A percentile compares a stretch with the other conserved stretches of the same genome.
phyloP scores from a whole-genome alignment of 441 rosid species.

The Pelargonium cotyledonis region DNA sequence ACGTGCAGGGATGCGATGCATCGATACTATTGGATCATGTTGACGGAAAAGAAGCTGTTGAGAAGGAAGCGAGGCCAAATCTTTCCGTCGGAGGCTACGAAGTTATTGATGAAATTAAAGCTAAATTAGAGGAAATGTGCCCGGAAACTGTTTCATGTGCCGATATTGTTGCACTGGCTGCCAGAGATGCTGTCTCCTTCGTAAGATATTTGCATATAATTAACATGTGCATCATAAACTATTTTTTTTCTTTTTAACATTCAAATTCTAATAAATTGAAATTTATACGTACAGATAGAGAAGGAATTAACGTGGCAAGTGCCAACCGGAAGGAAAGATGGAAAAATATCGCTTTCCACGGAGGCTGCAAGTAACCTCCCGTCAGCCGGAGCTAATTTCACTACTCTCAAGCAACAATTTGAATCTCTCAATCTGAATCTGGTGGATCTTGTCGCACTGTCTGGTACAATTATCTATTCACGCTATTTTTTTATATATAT shows the following conservation, averaged over 20 bases:
- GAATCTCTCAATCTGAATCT: conserved; percentile 40
- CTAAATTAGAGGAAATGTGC: conserved; percentile 21
- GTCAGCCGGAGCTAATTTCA: conserved; percentile 39
- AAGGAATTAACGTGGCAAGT: conserved; percentile 39
- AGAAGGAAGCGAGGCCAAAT: conserved; percentile 34
- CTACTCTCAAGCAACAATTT: conserved; percentile 37
- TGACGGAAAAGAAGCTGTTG: conserved; percentile 9
- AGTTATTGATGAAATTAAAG: conserved; percentile 34
- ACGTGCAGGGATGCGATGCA: conserved; percentile 35
- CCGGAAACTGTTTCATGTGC: conserved; percentile 33
- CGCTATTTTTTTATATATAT: too few relatives aligned
- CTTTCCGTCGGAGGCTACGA: conserved; percentile 27
- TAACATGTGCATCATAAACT: background rate
- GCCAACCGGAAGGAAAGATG: conserved; percentile 57
- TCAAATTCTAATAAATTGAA: background rate
- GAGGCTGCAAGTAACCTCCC: conserved; percentile 48
- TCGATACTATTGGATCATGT: conserved; percentile 27
- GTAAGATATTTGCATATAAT: background rate
- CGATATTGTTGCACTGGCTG: conserved; percentile 29
- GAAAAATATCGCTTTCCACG: conserved; percentile 37
- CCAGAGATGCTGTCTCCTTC: conserved; percentile 30
- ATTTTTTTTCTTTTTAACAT: too few relatives aligned
- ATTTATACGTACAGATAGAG: too few relatives aligned
- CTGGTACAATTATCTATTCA: conserved; percentile 37
- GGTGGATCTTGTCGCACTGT: conserved; percentile 54